A percentile compares a stretch with the other conserved stretches of the same genome.
phyloP scores from a whole-genome alignment of 768 basidiomycete genomes.

The Kockovaella imperatae region DNA sequence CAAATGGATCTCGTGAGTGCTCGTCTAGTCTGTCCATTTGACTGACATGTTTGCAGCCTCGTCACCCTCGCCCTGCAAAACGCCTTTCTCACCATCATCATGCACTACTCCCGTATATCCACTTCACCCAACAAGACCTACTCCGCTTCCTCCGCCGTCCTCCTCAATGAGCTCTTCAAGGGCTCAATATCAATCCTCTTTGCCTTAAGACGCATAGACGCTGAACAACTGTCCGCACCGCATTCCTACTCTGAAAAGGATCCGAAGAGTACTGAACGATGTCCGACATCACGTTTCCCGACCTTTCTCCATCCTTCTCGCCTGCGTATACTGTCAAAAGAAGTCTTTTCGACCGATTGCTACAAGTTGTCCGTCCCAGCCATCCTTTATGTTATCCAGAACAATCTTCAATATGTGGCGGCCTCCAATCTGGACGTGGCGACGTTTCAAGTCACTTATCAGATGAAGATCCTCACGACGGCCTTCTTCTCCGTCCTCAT shows the following conservation, averaged over 20 bases:
- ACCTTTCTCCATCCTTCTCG: constrained; percentile 44
- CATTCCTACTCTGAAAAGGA: constrained; percentile 6
- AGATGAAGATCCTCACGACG: constrained; percentile 95
- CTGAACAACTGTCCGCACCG: constrained; percentile 16
- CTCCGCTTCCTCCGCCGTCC: constrained; percentile 87
- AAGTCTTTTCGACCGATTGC: constrained; percentile 81
- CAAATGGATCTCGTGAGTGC: constrained; percentile 45
- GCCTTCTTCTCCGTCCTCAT: constrained; percentile 79
- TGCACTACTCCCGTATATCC: constrained; percentile 90
- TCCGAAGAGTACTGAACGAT: constrained; percentile 2
- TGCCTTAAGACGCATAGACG: constrained; percentile 60
- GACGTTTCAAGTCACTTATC: constrained; percentile 93
- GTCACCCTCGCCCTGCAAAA: constrained; percentile 74
- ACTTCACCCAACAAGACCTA: constrained; percentile 67
- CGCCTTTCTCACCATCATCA: constrained; percentile 79
- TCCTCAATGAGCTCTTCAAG: constrained; percentile 90
- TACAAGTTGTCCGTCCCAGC: constrained; percentile 97
- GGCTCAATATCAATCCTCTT: constrained; percentile 77
- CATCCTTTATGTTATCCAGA: constrained; percentile 90
- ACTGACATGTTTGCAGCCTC: constrained; percentile 26
- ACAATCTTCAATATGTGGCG: constrained; percentile 91
- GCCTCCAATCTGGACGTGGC: constrained; percentile 88
- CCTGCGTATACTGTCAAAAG: constrained; percentile 55
- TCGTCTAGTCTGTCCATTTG: background rate
- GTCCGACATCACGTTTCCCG: constrained; percentile 7